phyloP scores from a whole-genome alignment of 2,329 filamentous ascomycete genomes.

The Eutypella sp. region DNA sequence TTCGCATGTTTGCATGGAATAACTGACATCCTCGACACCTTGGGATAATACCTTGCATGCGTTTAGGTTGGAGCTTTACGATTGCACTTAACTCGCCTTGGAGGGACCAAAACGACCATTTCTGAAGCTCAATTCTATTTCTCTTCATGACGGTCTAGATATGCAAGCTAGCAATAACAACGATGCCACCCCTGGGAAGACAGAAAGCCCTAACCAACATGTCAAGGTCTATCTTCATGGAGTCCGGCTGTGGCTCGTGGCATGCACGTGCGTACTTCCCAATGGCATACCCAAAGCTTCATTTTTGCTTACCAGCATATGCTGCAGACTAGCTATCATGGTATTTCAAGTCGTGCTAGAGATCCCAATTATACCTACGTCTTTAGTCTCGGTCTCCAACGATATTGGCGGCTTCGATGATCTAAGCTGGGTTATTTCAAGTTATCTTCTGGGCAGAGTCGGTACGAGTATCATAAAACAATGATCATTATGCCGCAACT shows the following conservation, averaged over 20 bases:
- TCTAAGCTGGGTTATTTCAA: slow-evolving; percentile 10
- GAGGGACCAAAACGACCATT: neutral
- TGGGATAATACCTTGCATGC: neutral
- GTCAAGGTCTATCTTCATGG: neutral
- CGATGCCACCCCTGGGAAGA: neutral
- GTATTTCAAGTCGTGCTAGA: slow-evolving; percentile 3
- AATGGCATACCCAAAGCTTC: neutral
- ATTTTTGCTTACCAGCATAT: neutral
- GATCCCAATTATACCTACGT: slow-evolving; percentile 7
- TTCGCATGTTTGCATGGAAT: neutral
- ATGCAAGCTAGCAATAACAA: neutral
- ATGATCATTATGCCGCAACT: neutral
- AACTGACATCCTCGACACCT: neutral
- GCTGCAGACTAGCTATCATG: neutral
- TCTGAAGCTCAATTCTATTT: neutral
- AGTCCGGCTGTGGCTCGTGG: neutral
- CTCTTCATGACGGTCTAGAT: neutral
- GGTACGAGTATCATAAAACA: slow-evolving; percentile 1
- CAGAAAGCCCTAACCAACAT: neutral
- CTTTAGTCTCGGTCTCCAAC: slow-evolving; percentile 6
- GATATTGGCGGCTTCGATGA: slow-evolving; percentile 7
- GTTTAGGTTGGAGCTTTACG: neutral
- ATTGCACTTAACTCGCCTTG: neutral
- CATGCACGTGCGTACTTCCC: neutral
- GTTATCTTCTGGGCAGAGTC: slow-evolving; percentile 14